These are phyloP conservation scores for Vaccinium darrowii DNA, from an alignment of 148 eudicot genomes.

Conservation along the genomic window DNA sequence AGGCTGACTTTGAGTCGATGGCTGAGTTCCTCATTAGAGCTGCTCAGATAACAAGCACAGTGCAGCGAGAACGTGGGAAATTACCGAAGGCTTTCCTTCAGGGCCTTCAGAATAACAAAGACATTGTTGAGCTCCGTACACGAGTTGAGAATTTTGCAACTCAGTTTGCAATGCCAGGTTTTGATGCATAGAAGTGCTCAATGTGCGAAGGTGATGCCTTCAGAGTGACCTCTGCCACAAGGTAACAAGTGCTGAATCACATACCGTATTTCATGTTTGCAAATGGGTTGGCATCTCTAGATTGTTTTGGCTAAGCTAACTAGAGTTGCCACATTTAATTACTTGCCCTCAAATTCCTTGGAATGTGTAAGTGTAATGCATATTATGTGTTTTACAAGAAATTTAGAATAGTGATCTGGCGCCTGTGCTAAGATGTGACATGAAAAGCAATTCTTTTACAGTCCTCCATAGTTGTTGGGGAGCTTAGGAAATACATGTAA, in stretches of 20 bases:
- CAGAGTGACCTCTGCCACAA: not conserved
- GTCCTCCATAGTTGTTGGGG: not conserved
- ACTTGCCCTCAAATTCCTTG: not conserved
- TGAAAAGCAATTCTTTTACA: not conserved
- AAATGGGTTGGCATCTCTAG: not conserved
- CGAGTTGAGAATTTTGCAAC: conserved; percentile 74
- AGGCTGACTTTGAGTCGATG: conserved; percentile 78
- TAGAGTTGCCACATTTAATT: conserved; percentile 6
- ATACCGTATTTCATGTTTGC: not conserved
- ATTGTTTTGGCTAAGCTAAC: not conserved
- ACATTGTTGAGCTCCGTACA: conserved; percentile 58
- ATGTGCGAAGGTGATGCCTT: not conserved
- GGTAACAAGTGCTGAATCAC: not conserved
- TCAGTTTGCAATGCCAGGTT: conserved; percentile 86
- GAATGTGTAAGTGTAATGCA: not conserved
- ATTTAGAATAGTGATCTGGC: not conserved
- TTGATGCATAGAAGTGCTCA: conserved; percentile 33
- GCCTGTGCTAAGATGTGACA: not conserved
- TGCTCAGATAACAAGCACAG: conserved; percentile 59
- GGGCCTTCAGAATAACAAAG: conserved; percentile 65
- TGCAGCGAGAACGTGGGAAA: conserved; percentile 72
- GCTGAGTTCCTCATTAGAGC: conserved; percentile 81
- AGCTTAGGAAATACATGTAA: not conserved
- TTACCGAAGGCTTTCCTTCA: conserved; percentile 47
- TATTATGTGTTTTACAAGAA: not conserved